Percentiles rank a stretch among this genome's conserved stretches.
phyloP scores from a whole-genome alignment of 352 stramenopile genomes.

The Chrysophaeum taylorii region DNA sequence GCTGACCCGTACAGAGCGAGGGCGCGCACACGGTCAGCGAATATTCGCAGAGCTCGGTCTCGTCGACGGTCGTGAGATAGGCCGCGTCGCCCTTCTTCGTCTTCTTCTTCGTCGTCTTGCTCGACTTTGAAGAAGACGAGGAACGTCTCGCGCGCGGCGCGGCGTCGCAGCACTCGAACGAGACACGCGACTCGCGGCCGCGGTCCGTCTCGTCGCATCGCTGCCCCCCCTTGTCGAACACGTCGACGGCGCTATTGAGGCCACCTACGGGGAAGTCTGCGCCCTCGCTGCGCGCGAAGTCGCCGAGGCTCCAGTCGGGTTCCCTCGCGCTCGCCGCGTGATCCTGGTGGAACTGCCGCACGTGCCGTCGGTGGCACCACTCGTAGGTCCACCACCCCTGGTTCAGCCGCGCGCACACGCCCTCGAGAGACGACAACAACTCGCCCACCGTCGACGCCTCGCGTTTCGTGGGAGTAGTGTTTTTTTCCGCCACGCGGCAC shows the following conservation, averaged over 20 bases:
- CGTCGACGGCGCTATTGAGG: background rate
- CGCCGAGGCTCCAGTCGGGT: conserved; percentile 8
- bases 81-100: background rate
- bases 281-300: background rate
- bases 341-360: conserved; percentile 47
- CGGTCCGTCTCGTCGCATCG: background rate
- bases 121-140: no score
- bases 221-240: conserved; percentile 6
- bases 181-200: background rate
- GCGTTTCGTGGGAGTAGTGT: no score
- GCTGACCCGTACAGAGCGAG: background rate
- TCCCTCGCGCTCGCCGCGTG: background rate
- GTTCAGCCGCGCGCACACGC: conserved; percentile 43
- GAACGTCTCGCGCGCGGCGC: no score
- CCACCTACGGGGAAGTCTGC: background rate
- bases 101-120: background rate
- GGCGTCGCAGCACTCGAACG: conserved; percentile 1
- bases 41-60: background rate
- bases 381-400: conserved; percentile 57
- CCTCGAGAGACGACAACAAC: conserved; percentile 28
- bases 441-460: no score
- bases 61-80: background rate
- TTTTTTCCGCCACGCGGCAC: no score
- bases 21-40: background rate
- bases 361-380: conserved; percentile 43